phyloP scores from a whole-genome alignment of 1,284 basidiomycete species.

The Calocybe gambosa region DNA sequence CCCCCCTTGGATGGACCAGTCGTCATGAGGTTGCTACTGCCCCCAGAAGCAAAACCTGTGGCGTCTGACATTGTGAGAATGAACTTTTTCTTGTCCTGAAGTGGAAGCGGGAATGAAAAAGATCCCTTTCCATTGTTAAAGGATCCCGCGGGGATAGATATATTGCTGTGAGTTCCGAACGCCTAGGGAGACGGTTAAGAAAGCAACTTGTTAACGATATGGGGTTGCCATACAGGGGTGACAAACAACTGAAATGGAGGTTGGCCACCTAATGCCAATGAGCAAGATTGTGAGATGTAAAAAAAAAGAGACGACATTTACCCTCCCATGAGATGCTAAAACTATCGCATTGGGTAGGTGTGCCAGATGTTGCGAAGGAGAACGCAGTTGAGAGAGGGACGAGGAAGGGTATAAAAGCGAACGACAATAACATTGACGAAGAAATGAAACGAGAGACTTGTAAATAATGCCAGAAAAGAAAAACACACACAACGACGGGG shows the following conservation, averaged over 20 bases:
- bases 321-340: slow-evolving; percentile 60
- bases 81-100: slow-evolving; percentile 35
- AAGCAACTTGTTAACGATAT: slow-evolving; percentile 3
- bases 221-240: slow-evolving; percentile 41
- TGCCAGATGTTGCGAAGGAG: slow-evolving; percentile 38
- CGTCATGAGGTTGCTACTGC: slow-evolving; percentile 45
- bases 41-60: slow-evolving; percentile 61
- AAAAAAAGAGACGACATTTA: slow-evolving; percentile 22
- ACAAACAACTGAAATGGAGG: slow-evolving; percentile 56
- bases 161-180: slow-evolving; percentile 46
- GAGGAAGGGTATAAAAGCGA: slow-evolving; percentile 14
- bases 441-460: slow-evolving; percentile 15
- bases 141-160: slow-evolving; percentile 50
- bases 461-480: slow-evolving; percentile 5
- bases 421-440: background rate
- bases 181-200: slow-evolving; percentile 27
- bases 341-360: slow-evolving; percentile 55
- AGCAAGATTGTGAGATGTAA: slow-evolving; percentile 3
- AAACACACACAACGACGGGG: slow-evolving; percentile 8
- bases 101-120: slow-evolving; percentile 42
- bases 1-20: slow-evolving; percentile 43
- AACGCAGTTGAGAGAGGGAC: slow-evolving; percentile 38
- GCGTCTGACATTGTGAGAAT: slow-evolving; percentile 67
- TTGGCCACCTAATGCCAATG: slow-evolving; percentile 43
- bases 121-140: slow-evolving; percentile 50